A percentile compares a stretch with the other conserved stretches of the same genome.
phyloP scores from a whole-genome alignment of 139 green algal species.

The Edaphochlamys debaryana region DNA sequence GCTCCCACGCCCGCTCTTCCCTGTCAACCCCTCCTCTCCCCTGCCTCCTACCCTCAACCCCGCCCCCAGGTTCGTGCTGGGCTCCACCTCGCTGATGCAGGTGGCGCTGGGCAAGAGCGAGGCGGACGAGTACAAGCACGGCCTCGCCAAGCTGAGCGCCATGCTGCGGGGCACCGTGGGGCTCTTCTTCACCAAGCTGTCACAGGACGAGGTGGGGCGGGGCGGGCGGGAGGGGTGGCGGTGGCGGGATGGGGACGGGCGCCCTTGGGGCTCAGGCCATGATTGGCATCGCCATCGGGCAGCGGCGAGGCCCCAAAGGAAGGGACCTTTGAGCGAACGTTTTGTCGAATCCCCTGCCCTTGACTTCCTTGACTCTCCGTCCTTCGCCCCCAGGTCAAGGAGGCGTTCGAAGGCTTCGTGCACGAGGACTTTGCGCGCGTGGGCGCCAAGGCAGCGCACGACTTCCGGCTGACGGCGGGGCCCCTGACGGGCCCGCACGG shows the following conservation, averaged over 20 bases:
- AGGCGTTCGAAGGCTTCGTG: constrained; percentile 64
- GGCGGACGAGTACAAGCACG: constrained; percentile 81
- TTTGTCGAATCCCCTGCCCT: no score
- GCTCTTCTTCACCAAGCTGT: constrained; percentile 92
- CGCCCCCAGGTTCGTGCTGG: constrained; percentile 88
- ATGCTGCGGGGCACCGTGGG: constrained; percentile 82
- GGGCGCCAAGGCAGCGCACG: constrained; percentile 77
- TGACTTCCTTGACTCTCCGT: no score
- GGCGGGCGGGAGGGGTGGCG: neutral
- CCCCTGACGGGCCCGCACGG: constrained; percentile 78
- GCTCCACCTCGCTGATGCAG: constrained; percentile 88
- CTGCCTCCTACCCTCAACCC: neutral
- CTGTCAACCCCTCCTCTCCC: neutral
- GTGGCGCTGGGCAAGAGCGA: constrained; percentile 87
- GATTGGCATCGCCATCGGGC: no score
- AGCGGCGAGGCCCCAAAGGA: no score
- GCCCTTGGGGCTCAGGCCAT: no score
- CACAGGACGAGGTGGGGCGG: constrained; percentile 70
- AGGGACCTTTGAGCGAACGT: no score
- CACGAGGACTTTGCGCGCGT: constrained; percentile 90
- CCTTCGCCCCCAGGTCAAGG: constrained; percentile 54
- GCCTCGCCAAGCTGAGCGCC: constrained; percentile 69
- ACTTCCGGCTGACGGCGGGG: constrained; percentile 79
- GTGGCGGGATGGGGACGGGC: neutral
- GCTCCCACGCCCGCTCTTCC: no score